phyloP scores from a whole-genome alignment of 352 stramenopile genomes.

The Phytophthora uliginosa region DNA sequence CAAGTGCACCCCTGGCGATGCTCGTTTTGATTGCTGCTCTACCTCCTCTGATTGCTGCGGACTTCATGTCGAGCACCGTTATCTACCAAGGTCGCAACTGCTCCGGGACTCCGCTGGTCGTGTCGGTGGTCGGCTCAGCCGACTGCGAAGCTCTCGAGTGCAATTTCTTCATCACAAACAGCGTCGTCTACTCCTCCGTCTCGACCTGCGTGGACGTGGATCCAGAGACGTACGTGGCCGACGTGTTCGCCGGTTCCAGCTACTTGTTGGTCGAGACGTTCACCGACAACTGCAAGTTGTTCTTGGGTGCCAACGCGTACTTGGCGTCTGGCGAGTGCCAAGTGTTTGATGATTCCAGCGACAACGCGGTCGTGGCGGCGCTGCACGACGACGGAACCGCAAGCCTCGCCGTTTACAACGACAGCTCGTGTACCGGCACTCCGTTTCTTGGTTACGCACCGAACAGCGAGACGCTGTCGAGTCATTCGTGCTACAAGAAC shows the following conservation, averaged over 20 bases:
- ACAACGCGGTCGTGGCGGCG: conserved; percentile 19
- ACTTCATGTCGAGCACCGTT: conserved; percentile 14
- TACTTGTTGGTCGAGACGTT: conserved; percentile 35
- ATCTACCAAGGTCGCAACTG: conserved; percentile 24
- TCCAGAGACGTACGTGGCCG: conserved; percentile 18
- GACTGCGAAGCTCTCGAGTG: conserved; percentile 22
- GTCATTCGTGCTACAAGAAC: conserved; percentile 32
- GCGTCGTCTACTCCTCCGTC: conserved; percentile 16
- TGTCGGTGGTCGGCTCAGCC: conserved; percentile 18
- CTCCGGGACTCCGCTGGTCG: conserved; percentile 28
- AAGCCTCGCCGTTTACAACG: conserved; percentile 22
- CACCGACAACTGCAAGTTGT: conserved; percentile 11
- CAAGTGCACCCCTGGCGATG: background rate
- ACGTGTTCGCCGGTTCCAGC: conserved; percentile 17
- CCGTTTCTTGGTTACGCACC: conserved; percentile 23
- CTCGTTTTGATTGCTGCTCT: conserved; percentile 27
- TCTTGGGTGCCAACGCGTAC: conserved; percentile 24
- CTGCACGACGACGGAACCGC: conserved; percentile 31
- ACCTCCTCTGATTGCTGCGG: background rate
- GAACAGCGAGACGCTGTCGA: conserved; percentile 21
- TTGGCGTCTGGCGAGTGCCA: conserved; percentile 21
- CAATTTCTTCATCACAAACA: conserved; percentile 14
- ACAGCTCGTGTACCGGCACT: conserved; percentile 19
- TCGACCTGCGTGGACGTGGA: conserved; percentile 18
- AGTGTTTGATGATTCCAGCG: conserved; percentile 17